phyloP scores from a whole-genome alignment of 768 basidiomycete genomes.

The Podaxis sp. region DNA sequence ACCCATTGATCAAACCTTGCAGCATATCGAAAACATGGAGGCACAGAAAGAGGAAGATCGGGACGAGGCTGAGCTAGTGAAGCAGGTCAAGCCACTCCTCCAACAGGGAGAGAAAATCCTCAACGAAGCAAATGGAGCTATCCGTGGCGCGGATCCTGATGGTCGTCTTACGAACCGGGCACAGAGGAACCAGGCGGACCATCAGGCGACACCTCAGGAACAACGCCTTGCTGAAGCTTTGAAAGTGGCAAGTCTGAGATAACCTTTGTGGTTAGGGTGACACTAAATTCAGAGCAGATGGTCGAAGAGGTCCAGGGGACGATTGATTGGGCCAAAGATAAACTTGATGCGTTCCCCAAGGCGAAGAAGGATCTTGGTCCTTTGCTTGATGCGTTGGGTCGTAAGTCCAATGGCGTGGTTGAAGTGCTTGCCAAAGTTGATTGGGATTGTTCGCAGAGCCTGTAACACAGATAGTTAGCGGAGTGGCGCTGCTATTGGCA shows the following conservation, averaged over 20 bases:
- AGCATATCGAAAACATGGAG: constrained; percentile 36
- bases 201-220: constrained; percentile 35
- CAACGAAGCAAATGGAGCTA: constrained; percentile 34
- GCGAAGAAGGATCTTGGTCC: constrained; percentile 38
- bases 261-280: background rate
- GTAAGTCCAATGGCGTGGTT: constrained; percentile 20
- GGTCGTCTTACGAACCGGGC: constrained; percentile 31
- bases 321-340: constrained; percentile 36
- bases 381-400: constrained; percentile 33
- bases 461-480: constrained; percentile 35
- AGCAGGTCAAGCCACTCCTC: constrained; percentile 33
- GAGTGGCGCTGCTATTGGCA: constrained; percentile 32
- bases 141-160: constrained; percentile 36
- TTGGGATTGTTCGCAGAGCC: constrained; percentile 25
- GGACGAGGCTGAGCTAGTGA: constrained; percentile 32
- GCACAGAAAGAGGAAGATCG: constrained; percentile 33
- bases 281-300: constrained; percentile 20
- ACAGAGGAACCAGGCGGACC: constrained; percentile 32
- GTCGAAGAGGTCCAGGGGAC: constrained; percentile 36
- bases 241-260: constrained; percentile 27
- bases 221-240: constrained; percentile 36
- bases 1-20: background rate
- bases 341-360: constrained; percentile 35
- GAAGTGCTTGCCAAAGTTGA: background rate
- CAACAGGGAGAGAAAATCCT: constrained; percentile 36